phyloP scores from a whole-genome alignment of 306 rosid species.

The Medicago truncatula region DNA sequence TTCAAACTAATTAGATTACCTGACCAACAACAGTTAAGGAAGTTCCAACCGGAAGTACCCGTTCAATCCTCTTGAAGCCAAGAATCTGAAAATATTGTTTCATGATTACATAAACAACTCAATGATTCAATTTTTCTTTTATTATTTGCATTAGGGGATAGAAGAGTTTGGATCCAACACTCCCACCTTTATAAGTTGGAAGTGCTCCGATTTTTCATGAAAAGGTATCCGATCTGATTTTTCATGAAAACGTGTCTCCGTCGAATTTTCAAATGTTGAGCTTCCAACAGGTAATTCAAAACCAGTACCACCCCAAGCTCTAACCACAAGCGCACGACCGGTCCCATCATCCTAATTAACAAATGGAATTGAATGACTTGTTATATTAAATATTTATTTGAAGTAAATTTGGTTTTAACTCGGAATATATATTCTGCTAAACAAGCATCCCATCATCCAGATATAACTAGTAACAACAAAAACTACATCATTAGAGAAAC shows the following conservation, averaged over 20 bases:
- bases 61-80: constrained; percentile 66
- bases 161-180: constrained; percentile 27
- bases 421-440: too few species aligned
- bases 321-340: constrained; percentile 72
- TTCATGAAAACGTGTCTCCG: constrained; percentile 86
- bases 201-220: constrained; percentile 65
- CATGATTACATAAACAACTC: constrained; percentile 23
- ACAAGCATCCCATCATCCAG: neutral
- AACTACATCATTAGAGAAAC: too few species aligned
- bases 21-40: constrained; percentile 85
- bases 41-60: constrained; percentile 77
- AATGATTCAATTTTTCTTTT: constrained; percentile 21
- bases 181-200: constrained; percentile 92
- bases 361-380: constrained; percentile 11
- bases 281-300: constrained; percentile 77
- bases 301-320: constrained; percentile 85
- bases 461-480: too few species aligned
- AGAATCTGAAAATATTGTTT: constrained; percentile 48
- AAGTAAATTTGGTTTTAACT: too few species aligned
- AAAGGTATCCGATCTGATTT: constrained; percentile 73
- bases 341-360: constrained; percentile 84
- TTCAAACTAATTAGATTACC: constrained; percentile 46
- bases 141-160: neutral
- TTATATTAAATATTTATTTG: too few species aligned
- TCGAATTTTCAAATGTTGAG: constrained; percentile 89